Evolutionary conservation across 768 basidiomycete genomes (phyloP).

Genomic region (Suillus cothurnatus): DNA sequence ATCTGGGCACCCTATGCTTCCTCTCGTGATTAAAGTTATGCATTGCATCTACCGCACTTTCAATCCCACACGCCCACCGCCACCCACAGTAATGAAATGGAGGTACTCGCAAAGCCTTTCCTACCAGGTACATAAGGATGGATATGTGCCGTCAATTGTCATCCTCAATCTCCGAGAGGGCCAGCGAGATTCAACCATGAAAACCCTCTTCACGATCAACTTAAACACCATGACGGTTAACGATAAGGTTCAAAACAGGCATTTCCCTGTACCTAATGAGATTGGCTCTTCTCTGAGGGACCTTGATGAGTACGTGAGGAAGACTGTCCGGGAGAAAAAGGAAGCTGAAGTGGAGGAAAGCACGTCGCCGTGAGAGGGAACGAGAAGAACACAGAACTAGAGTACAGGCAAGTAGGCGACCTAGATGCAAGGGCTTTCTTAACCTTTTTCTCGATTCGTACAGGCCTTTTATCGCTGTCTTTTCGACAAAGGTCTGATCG

Average conservation of each 20-base stretch:
- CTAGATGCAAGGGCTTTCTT: too few relatives aligned
- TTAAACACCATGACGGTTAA: constrained; percentile 6
- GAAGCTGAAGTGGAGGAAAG: background rate
- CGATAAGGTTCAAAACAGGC: background rate
- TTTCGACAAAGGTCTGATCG: constrained; percentile 5
- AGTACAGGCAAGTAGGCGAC: constrained; percentile 3
- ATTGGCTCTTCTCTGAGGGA: background rate
- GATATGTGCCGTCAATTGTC: constrained; percentile 6
- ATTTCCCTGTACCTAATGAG: constrained; percentile 6
- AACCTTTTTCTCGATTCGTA: background rate
- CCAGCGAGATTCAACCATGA: background rate
- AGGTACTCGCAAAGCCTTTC: constrained; percentile 8
- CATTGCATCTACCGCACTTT: constrained; percentile 6
- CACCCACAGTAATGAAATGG: background rate
- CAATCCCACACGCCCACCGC: background rate
- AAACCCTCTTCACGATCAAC: constrained; percentile 12
- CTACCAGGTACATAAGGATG: background rate
- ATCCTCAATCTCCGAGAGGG: constrained; percentile 13
- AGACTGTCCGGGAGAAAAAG: background rate
- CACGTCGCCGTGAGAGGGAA: background rate
- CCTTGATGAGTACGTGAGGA: background rate
- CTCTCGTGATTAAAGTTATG: background rate
- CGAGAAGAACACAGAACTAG: background rate
- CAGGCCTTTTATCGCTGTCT: constrained; percentile 1
- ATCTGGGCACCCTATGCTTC: constrained; percentile 11